Conservation (phyloP, 2,329 filamentous ascomycete genomes). For the Claviceps sp. region DNA sequence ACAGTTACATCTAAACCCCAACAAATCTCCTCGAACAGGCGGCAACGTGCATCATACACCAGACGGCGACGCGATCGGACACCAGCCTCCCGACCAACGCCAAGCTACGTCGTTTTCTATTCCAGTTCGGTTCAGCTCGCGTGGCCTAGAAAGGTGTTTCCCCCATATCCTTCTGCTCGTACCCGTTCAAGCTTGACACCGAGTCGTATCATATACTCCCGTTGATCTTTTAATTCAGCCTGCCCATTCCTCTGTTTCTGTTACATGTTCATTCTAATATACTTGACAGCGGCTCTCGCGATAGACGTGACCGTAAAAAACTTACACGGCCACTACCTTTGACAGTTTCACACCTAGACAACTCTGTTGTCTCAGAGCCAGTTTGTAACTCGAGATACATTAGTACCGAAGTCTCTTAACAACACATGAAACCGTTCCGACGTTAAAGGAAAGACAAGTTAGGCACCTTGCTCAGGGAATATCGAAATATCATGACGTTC, state of each 20-base stretch:
- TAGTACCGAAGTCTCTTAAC: not conserved
- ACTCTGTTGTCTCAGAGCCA: not conserved
- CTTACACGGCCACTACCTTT: not conserved
- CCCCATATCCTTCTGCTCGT: not conserved
- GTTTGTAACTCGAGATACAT: not conserved
- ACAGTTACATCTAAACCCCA: slow-evolving; percentile 1
- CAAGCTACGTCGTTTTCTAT: slow-evolving; percentile 1
- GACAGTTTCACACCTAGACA: not conserved
- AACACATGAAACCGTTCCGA: not conserved
- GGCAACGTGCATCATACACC: slow-evolving; percentile 7
- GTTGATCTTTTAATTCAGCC: not conserved
- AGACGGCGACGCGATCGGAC: slow-evolving; percentile 2
- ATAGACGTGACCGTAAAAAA: not conserved
- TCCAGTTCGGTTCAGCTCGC: slow-evolving; percentile 1
- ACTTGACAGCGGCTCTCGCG: not conserved
- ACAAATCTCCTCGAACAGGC: slow-evolving; percentile 2
- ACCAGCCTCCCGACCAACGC: not conserved
- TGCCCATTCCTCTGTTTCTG: not conserved
- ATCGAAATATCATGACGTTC: slow-evolving; percentile 29
- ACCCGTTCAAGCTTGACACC: not conserved
- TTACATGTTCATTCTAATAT: no score
- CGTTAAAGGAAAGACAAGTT: slow-evolving; percentile 9
- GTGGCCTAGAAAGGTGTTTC: not conserved
- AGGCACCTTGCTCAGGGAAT: slow-evolving; percentile 10
- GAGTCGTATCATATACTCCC: not conserved